Evolutionary conservation across 2,329 filamentous ascomycete species (phyloP).

Genomic region (Dactylonectria macrodidyma): DNA sequence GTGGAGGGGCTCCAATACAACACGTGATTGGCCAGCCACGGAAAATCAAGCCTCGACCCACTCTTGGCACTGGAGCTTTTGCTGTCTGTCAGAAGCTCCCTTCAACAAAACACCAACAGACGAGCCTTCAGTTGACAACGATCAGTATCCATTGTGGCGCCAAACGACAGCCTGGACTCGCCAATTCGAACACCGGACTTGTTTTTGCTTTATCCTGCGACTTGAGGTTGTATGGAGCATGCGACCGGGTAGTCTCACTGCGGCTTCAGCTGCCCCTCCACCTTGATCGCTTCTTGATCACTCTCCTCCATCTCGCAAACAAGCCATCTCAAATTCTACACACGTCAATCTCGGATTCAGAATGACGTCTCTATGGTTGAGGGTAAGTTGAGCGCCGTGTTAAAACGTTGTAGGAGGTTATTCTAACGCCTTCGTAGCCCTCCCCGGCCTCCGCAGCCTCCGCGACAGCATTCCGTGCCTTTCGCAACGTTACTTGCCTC

Average conservation of each 20-base stretch:
- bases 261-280: constrained; percentile 39
- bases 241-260: constrained; percentile 33
- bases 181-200: neutral
- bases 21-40: constrained; percentile 33
- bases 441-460: constrained; percentile 38
- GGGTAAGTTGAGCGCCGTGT: constrained; percentile 33
- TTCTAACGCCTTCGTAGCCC: constrained; percentile 39
- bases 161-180: too few species aligned
- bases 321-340: constrained; percentile 1
- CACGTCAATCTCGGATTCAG: neutral
- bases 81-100: constrained; percentile 14
- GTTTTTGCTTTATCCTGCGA: constrained; percentile 22
- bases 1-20: neutral
- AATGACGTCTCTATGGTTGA: constrained; percentile 45
- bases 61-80: constrained; percentile 29
- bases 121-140: constrained; percentile 13
- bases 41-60: constrained; percentile 20
- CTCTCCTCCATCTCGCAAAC: constrained; percentile 11
- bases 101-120: constrained; percentile 22
- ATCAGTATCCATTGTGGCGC: neutral
- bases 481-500: constrained; percentile 35
- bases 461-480: constrained; percentile 35
- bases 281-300: neutral
- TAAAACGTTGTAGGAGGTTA: neutral
- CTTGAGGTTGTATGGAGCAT: constrained; percentile 28